Evolutionary conservation across 2,329 filamentous ascomycete genomes (phyloP).

Genomic region (Talaromyces atroroseus): DNA sequence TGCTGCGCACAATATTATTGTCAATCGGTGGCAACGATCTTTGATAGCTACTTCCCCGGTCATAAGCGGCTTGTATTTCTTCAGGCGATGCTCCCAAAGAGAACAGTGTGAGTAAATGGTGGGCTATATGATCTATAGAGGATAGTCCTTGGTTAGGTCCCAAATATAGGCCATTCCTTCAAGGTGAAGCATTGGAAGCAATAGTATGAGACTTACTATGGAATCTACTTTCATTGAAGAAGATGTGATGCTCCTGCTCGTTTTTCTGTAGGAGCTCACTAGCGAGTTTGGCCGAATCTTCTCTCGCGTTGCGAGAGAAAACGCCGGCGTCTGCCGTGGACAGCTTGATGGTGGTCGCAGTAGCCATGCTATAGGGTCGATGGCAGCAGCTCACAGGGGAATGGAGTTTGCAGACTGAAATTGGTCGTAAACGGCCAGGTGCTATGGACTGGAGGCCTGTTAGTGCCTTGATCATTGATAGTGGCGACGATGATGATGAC

Average conservation of each 20-base stretch:
- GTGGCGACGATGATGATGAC: not conserved
- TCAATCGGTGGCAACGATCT: conserved; percentile 47
- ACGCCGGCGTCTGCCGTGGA: conserved; percentile 40
- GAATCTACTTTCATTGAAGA: conserved; percentile 68
- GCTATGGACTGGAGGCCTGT: not conserved
- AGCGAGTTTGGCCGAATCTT: conserved; percentile 57
- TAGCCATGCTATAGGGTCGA: conserved; percentile 39
- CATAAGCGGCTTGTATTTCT: conserved; percentile 59
- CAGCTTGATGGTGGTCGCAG: conserved; percentile 44
- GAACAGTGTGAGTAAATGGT: conserved; percentile 71
- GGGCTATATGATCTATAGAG: conserved; percentile 63
- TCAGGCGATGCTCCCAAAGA: conserved; percentile 62
- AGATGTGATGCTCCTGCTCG: conserved; percentile 67
- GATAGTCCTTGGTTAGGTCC: not conserved
- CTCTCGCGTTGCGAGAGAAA: conserved; percentile 44
- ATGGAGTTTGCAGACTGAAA: not conserved
- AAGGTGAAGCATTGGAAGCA: not conserved
- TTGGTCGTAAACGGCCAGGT: not conserved
- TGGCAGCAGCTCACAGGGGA: not conserved
- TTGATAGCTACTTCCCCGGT: conserved; percentile 63
- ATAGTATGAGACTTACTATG: conserved; percentile 49
- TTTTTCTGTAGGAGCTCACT: conserved; percentile 71
- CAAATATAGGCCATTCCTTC: not conserved
- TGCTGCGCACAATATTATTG: conserved; percentile 47
- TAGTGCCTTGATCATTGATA: not conserved